Conservation (phyloP, 1,284 basidiomycete species). For the Rhodotorula sp. region DNA sequence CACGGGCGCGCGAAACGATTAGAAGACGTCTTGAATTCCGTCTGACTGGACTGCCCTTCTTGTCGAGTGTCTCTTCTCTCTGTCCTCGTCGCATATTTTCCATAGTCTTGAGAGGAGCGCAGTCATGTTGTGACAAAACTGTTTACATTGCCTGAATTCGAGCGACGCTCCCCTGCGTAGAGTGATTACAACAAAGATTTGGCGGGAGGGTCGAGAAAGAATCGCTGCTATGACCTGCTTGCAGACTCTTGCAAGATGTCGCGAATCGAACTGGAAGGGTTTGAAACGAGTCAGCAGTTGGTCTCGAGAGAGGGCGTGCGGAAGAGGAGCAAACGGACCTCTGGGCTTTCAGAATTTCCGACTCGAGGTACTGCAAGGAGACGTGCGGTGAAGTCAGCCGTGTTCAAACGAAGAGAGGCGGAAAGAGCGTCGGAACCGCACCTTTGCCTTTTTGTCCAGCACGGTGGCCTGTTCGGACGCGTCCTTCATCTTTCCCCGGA, state of each 20-base stretch:
- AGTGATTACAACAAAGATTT: neutral
- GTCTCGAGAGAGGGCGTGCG: neutral
- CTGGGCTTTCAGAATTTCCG: conserved; percentile 34
- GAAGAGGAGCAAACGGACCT: conserved; percentile 14
- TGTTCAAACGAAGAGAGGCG: too few species aligned
- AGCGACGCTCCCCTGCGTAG: too few species aligned
- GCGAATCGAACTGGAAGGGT: conserved; percentile 25
- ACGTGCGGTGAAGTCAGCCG: neutral
- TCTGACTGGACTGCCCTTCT: too few species aligned
- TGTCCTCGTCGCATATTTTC: too few species aligned
- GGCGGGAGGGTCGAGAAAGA: too few species aligned
- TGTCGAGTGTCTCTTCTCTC: too few species aligned
- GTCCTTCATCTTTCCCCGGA: conserved; percentile 32
- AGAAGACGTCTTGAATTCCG: too few species aligned
- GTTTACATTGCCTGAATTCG: too few species aligned
- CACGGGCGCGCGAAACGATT: neutral
- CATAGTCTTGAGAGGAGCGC: too few species aligned
- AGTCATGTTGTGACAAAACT: too few species aligned
- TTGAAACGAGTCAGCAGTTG: neutral
- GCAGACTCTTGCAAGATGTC: conserved; percentile 34
- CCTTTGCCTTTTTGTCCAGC: conserved; percentile 40
- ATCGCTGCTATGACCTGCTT: neutral
- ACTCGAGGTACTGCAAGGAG: conserved; percentile 32
- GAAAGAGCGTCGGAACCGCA: neutral
- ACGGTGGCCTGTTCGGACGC: conserved; percentile 19